phyloP scores from a whole-genome alignment of 75 land plant genomes.

The Pinus albicaulis region DNA sequence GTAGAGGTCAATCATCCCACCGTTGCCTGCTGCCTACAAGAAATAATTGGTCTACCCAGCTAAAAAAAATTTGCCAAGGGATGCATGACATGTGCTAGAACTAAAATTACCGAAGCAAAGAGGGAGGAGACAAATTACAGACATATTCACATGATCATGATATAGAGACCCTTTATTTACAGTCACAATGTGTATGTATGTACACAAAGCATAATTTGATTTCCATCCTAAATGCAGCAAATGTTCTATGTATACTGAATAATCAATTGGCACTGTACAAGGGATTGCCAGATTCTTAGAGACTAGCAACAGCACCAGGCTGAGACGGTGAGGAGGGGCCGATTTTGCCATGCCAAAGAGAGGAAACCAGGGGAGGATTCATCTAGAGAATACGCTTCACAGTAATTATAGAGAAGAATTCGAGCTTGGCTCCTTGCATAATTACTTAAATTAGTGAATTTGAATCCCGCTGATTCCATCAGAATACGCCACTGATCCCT shows the following conservation, averaged over 20 bases:
- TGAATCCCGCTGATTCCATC: conserved; percentile 64
- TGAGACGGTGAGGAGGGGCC: conserved; percentile 52
- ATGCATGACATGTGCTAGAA: neutral
- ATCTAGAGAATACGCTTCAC: conserved; percentile 28
- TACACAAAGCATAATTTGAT: neutral
- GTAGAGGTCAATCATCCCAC: neutral
- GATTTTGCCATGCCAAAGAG: conserved; percentile 52
- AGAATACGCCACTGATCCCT: conserved; percentile 50
- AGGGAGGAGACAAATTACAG: conserved; percentile 3
- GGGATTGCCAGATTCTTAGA: conserved; percentile 1
- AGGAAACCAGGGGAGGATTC: conserved; percentile 43
- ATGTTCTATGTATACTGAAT: conserved; percentile 7
- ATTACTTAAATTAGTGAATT: conserved; percentile 53
- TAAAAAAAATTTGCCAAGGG: neutral
- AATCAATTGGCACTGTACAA: conserved; percentile 7
- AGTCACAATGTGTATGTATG: conserved; percentile 5
- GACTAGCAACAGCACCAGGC: conserved; percentile 42
- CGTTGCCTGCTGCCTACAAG: neutral
- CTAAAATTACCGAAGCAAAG: neutral
- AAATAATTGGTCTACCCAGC: conserved; percentile 1
- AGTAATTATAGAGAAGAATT: conserved; percentile 77
- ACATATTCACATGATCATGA: conserved; percentile 2
- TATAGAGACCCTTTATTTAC: conserved; percentile 5
- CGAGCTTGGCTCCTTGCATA: conserved; percentile 86
- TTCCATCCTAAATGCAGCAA: neutral